Percentiles rank a stretch among this genome's conserved stretches.
Evolutionary conservation across 805 yeast species (phyloP).

Genomic region (Saturnispora mendoncae): DNA sequence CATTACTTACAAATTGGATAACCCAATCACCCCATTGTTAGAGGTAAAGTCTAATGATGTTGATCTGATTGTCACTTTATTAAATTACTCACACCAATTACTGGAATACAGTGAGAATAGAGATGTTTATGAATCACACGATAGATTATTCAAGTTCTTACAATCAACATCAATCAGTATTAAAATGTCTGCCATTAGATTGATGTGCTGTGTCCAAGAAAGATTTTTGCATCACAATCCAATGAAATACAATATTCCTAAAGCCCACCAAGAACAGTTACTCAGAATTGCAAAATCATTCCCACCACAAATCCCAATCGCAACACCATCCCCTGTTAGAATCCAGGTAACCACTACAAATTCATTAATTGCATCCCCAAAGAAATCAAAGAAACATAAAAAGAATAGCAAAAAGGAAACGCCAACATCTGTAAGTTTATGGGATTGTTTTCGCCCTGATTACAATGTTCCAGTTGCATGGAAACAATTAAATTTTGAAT

Average conservation of each 20-base stretch:
- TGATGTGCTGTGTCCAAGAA: slow-evolving; percentile 48
- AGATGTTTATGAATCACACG: slow-evolving; percentile 57
- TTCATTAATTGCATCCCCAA: slow-evolving; percentile 5
- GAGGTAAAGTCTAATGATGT: slow-evolving; percentile 41
- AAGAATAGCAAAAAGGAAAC: slow-evolving; percentile 9
- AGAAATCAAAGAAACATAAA: slow-evolving; percentile 9
- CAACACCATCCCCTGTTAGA: slow-evolving; percentile 17
- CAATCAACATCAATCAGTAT: slow-evolving; percentile 53
- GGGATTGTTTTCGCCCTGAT: slow-evolving; percentile 26
- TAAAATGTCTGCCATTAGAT: slow-evolving; percentile 47
- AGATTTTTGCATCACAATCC: slow-evolving; percentile 42
- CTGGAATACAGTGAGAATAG: slow-evolving; percentile 64
- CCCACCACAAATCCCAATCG: slow-evolving; percentile 31
- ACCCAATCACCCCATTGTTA: slow-evolving; percentile 38
- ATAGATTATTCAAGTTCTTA: slow-evolving; percentile 49
- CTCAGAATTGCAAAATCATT: slow-evolving; percentile 40
- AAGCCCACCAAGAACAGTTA: slow-evolving; percentile 36
- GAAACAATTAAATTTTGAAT: slow-evolving; percentile 46
- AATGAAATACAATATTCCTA: slow-evolving; percentile 36
- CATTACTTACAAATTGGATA: slow-evolving; percentile 42
- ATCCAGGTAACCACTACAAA: slow-evolving; percentile 21
- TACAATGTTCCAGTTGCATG: slow-evolving; percentile 43
- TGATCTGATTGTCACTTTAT: slow-evolving; percentile 38
- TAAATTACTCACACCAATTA: slow-evolving; percentile 53
- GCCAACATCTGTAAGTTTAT: slow-evolving; percentile 20